Percentiles rank a stretch among this genome's conserved stretches.
These are phyloP conservation scores for Climacium dendroides DNA, from an alignment of 225 moss, liverwort and hornwort species.

Conservation along the genomic window DNA sequence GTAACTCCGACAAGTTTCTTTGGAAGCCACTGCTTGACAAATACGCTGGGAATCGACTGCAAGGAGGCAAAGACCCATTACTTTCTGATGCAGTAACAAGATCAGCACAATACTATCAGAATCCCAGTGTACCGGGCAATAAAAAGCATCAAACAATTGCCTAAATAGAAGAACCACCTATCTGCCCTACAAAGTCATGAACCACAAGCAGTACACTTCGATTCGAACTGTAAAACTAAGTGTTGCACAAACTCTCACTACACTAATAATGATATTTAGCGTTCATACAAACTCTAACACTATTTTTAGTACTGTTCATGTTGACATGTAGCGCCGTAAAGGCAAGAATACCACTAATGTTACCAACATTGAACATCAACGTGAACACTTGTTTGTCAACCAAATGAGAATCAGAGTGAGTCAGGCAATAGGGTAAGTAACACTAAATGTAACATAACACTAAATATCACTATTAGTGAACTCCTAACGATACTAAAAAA, in stretches of 20 bases:
- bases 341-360: background rate
- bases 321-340: background rate
- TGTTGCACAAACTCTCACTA: background rate
- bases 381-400: background rate
- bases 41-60: conserved; percentile 14
- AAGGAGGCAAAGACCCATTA: background rate
- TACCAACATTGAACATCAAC: background rate
- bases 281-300: background rate
- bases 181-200: background rate
- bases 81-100: background rate
- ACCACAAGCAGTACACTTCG: background rate
- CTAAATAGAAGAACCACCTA: background rate
- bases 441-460: background rate
- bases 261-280: background rate
- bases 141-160: background rate
- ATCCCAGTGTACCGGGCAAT: background rate
- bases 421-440: background rate
- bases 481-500: background rate
- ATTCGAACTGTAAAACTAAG: background rate
- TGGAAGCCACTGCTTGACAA: conserved; percentile 14
- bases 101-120: background rate
- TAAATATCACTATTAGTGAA: background rate
- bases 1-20: conserved; percentile 9
- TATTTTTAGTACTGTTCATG: background rate
- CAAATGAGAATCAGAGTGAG: background rate